Evolutionary conservation across 345 rosid species (phyloP).

Genomic region (Litchi chinensis): DNA sequence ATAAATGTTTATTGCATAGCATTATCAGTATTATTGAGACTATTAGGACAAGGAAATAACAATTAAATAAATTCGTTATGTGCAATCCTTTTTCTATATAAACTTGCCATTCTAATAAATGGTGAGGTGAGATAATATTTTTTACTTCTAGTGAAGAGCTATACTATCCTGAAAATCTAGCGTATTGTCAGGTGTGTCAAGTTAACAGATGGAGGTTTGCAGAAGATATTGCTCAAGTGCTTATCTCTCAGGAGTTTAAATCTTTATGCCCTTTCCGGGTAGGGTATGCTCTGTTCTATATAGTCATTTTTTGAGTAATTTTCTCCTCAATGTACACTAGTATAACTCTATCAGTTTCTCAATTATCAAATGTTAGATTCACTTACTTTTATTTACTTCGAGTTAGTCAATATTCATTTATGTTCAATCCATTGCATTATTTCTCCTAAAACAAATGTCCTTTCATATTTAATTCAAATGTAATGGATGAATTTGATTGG

Average conservation of each 20-base stretch:
- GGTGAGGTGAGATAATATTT: background rate
- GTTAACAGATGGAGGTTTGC: conserved; percentile 81
- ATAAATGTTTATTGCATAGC: background rate
- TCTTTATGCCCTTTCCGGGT: conserved; percentile 92
- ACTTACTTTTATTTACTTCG: too few species aligned
- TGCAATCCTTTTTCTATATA: background rate
- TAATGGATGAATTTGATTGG: too few species aligned
- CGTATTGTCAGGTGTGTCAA: conserved; percentile 67
- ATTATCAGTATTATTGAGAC: background rate
- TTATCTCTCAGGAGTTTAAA: conserved; percentile 63
- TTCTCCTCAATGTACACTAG: too few species aligned
- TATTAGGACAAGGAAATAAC: background rate
- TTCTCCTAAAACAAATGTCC: too few species aligned
- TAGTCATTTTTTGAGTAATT: too few species aligned
- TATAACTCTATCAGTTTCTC: too few species aligned
- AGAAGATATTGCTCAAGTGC: conserved; percentile 61
- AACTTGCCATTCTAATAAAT: background rate
- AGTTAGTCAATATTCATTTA: too few species aligned
- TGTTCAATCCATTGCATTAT: too few species aligned
- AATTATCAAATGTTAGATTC: too few species aligned
- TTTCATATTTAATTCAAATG: too few species aligned
- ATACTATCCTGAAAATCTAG: conserved; percentile 10
- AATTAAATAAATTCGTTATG: background rate
- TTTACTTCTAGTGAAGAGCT: background rate
- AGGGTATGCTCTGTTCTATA: background rate